Conservation (phyloP, 2,329 filamentous ascomycete genomes). For the Fusarium siculi region DNA sequence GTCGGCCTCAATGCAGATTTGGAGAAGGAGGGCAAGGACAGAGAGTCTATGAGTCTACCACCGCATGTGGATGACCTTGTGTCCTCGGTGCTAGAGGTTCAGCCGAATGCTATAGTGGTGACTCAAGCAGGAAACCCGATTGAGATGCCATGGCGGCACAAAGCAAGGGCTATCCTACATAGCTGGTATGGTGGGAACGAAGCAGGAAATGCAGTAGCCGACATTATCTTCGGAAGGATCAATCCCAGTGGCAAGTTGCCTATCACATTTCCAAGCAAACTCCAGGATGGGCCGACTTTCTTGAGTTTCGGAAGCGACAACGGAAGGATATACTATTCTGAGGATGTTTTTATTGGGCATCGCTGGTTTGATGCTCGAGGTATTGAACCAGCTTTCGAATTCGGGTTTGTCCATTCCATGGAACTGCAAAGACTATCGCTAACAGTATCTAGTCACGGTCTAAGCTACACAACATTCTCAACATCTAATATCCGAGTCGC, state of each 20-base stretch:
- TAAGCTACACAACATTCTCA: slow-evolving; percentile 21
- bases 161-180: slow-evolving; percentile 17
- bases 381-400: slow-evolving; percentile 17
- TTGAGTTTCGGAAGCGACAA: slow-evolving; percentile 24
- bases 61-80: slow-evolving; percentile 23
- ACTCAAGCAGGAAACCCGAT: slow-evolving; percentile 28
- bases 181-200: slow-evolving; percentile 33
- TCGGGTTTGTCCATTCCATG: too few relatives aligned
- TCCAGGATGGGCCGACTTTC: slow-evolving; percentile 14
- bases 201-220: slow-evolving; percentile 20
- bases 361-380: slow-evolving; percentile 20
- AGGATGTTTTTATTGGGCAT: slow-evolving; percentile 28
- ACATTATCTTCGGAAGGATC: slow-evolving; percentile 16
- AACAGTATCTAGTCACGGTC: slow-evolving; percentile 2
- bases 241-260: slow-evolving; percentile 29
- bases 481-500: background rate
- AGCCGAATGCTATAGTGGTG: slow-evolving; percentile 15
- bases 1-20: slow-evolving; percentile 24
- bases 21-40: slow-evolving; percentile 27
- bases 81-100: slow-evolving; percentile 1
- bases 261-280: slow-evolving; percentile 4
- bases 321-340: slow-evolving; percentile 14
- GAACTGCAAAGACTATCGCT: too few relatives aligned
- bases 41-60: slow-evolving; percentile 21
- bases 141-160: slow-evolving; percentile 22